Percentiles rank a stretch among this genome's conserved stretches.
Conservation (phyloP, 768 basidiomycete genomes). For the Lyophyllum decastes region DNA sequence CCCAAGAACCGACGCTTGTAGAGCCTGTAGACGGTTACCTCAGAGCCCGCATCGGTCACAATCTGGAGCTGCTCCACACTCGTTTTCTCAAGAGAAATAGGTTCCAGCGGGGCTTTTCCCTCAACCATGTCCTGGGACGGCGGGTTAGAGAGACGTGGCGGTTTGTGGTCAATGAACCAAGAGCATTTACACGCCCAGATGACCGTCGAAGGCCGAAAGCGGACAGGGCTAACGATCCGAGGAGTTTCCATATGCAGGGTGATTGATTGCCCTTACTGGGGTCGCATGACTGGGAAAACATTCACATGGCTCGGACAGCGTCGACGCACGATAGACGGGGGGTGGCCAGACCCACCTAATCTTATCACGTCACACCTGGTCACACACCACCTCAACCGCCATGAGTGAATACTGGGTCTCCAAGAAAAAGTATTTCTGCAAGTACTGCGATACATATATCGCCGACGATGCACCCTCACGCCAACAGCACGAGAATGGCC, state of each 20-base stretch:
- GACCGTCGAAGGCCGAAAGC: background rate
- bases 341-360: background rate
- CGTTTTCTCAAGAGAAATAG: background rate
- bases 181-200: background rate
- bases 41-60: background rate
- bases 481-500: constrained; percentile 88
- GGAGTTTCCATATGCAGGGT: too few species aligned
- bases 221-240: background rate
- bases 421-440: constrained; percentile 91
- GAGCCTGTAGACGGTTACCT: constrained; percentile 47
- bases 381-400: constrained; percentile 14
- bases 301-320: background rate
- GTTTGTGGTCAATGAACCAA: background rate
- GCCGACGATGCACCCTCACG: constrained; percentile 94
- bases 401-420: constrained; percentile 96
- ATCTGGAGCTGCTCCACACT: background rate
- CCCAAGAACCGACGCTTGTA: constrained; percentile 75
- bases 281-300: background rate
- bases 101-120: background rate
- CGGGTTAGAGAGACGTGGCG: background rate
- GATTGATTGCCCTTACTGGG: background rate
- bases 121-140: background rate
- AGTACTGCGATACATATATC: constrained; percentile 97
- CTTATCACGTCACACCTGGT: background rate
- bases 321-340: background rate